Evolutionary conservation across 768 basidiomycete species (phyloP).

Genomic region (Tulasnella sp.): DNA sequence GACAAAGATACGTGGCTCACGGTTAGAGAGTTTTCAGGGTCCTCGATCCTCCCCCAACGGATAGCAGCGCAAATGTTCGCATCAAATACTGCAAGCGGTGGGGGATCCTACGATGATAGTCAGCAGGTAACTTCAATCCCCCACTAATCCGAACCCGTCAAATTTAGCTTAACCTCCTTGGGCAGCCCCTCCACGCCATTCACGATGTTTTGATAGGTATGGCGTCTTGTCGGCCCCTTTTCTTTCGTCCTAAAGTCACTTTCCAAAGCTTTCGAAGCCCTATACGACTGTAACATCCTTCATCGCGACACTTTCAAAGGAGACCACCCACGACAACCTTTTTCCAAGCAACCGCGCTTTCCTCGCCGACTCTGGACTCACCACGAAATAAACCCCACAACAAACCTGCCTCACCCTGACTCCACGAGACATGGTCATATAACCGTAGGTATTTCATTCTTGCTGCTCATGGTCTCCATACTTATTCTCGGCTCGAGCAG

Average conservation of each 20-base stretch:
- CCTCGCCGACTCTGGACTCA: not conserved
- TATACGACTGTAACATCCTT: not conserved
- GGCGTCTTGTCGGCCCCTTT: too few species aligned
- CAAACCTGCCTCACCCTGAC: not conserved
- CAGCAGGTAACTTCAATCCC: too few species aligned
- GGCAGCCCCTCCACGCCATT: not conserved
- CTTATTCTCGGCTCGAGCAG: not conserved
- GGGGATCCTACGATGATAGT: too few species aligned
- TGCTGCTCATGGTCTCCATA: not conserved
- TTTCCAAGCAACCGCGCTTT: not conserved
- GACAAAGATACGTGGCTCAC: too few species aligned
- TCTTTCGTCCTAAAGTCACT: not conserved
- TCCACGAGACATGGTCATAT: not conserved
- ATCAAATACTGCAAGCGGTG: too few species aligned
- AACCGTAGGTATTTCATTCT: not conserved
- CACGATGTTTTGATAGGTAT: not conserved
- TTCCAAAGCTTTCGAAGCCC: not conserved
- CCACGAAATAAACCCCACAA: not conserved
- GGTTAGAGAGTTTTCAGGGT: too few species aligned
- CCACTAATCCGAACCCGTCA: too few species aligned
- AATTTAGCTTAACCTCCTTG: not conserved
- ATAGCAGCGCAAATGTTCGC: too few species aligned
- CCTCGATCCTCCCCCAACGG: too few species aligned
- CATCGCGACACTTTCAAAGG: slow-evolving; percentile 1
- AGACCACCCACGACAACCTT: not conserved